Base-by-base conservation (phyloP, 805 yeast species). In the Sugiyamaella lignohabitans region DNA sequence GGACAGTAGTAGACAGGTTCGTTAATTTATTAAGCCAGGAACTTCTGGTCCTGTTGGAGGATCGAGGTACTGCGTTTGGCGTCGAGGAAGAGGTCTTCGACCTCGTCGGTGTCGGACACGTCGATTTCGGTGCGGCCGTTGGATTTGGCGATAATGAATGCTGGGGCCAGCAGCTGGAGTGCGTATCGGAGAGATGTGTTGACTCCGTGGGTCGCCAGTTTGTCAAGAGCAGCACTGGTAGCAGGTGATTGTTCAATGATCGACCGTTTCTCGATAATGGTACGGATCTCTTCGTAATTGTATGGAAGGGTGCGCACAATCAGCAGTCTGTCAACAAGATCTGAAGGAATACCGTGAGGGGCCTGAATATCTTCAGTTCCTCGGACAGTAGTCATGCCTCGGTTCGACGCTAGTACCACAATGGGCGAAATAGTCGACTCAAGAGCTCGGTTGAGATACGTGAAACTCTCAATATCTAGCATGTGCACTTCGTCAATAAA, bases 401-500 rank as follows among this genome's bases (percentile, higher is more conserved):
- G 79, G 69, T 93, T 93, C 4, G 98, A 87, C 30, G 98, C 98
- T 64, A 93, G 76, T 1, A 93, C 88, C 30, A 93, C 98, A 47
- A 93, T 79, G 39, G 98, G 98, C 2, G 97, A 91, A 62, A 93
- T 85, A 22, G 84, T 71, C 43, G 89, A 82, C 68, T 93, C 98
- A 53, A 93, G 74, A 6, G 98, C 98, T 54, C 95, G 78, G 72
- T 93, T 93, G 60, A 93, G 73, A 65, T 86, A 93, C 10, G 98
- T 87, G 71, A 93, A 93, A 64, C 95, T 87, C 73, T 93, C 99
- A 53, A 93, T 83, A 64, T 93, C 98, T 59, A 93, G 75, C 98
- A 93, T 93, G 70, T 93, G 94, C 38, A 89, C 98, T 71, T 93
- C 99, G 68, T 93, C 99, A 58, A 93, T 93, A 67, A 93, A 93